These are phyloP conservation scores for Pythium dissotocum DNA, from an alignment of 352 stramenopile species.

Conservation along the genomic window DNA sequence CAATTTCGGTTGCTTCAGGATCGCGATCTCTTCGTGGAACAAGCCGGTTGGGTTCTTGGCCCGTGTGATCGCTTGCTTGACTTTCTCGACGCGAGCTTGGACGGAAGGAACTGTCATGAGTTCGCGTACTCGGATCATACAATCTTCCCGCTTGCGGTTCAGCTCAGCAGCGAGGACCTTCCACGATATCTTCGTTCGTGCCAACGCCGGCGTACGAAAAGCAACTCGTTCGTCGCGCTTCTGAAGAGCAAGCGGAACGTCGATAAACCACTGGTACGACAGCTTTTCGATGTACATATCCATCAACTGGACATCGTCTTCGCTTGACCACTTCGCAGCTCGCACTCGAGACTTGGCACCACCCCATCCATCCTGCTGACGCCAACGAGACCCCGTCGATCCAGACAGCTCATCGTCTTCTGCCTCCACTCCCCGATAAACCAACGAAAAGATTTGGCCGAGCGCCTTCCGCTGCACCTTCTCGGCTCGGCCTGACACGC, in stretches of 20 bases:
- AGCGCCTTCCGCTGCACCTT: constrained; percentile 20
- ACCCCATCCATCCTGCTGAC: constrained; percentile 23
- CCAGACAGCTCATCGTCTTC: constrained; percentile 5
- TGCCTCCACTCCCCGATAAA: constrained; percentile 16
- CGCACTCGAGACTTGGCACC: constrained; percentile 53
- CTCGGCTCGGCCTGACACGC: constrained; percentile 21
- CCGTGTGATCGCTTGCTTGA: constrained; percentile 56
- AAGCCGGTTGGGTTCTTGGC: constrained; percentile 70
- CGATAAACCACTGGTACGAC: constrained; percentile 76
- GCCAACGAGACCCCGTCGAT: constrained; percentile 14
- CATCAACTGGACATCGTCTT: constrained; percentile 68
- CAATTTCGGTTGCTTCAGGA: constrained; percentile 61
- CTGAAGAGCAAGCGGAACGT: constrained; percentile 71
- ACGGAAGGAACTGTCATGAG: constrained; percentile 60
- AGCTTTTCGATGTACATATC: constrained; percentile 76
- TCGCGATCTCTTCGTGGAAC: constrained; percentile 70
- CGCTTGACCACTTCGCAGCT: constrained; percentile 60
- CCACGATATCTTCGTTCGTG: constrained; percentile 70
- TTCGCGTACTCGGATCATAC: constrained; percentile 69
- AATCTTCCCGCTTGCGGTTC: constrained; percentile 65
- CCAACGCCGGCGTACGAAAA: constrained; percentile 59
- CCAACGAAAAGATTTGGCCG: constrained; percentile 13
- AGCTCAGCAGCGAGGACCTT: constrained; percentile 60
- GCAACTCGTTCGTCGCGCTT: constrained; percentile 59
- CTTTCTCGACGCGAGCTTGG: constrained; percentile 58